phyloP scores from a whole-genome alignment of 1,284 basidiomycete genomes.

The Fomitiporia mediterranea region DNA sequence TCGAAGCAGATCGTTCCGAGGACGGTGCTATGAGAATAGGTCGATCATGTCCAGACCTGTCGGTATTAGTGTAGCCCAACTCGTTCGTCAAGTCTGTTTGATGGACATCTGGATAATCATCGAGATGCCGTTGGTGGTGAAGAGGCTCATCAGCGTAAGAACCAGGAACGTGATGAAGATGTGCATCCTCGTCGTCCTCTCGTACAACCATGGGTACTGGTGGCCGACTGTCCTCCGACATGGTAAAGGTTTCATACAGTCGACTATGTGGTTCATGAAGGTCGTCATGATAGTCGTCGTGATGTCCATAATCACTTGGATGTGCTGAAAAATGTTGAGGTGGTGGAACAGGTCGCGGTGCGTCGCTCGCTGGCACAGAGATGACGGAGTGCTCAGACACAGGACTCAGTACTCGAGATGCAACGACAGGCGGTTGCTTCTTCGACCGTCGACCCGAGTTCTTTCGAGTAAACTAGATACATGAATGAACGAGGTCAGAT shows the following conservation, averaged over 20 bases:
- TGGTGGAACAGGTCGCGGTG: slow-evolving; percentile 12
- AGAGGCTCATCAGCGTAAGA: background rate
- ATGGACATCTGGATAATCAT: background rate
- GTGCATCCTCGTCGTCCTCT: background rate
- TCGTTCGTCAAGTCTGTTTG: slow-evolving; percentile 10
- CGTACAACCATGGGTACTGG: slow-evolving; percentile 4
- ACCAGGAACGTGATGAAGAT: background rate
- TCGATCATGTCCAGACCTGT: background rate
- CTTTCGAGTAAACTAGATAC: slow-evolving; percentile 16
- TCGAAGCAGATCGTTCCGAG: slow-evolving; percentile 8
- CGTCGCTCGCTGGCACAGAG: background rate
- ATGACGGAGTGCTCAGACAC: slow-evolving; percentile 6
- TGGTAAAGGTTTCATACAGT: slow-evolving; percentile 15
- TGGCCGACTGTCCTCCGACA: slow-evolving; percentile 6
- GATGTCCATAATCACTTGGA: background rate
- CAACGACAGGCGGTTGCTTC: background rate
- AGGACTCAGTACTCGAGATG: background rate
- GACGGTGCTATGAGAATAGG: slow-evolving; percentile 10
- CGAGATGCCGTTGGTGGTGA: background rate
- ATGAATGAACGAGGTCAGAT: background rate
- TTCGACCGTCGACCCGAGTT: slow-evolving; percentile 8
- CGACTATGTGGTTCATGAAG: slow-evolving; percentile 15
- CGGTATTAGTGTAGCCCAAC: slow-evolving; percentile 8
- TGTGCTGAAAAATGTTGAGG: slow-evolving; percentile 3
- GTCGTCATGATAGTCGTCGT: slow-evolving; percentile 10